Evolutionary conservation across 768 basidiomycete species (phyloP), one percentile per base, ranked within the genome.

Genomic region (Suillus brevipes): DNA sequence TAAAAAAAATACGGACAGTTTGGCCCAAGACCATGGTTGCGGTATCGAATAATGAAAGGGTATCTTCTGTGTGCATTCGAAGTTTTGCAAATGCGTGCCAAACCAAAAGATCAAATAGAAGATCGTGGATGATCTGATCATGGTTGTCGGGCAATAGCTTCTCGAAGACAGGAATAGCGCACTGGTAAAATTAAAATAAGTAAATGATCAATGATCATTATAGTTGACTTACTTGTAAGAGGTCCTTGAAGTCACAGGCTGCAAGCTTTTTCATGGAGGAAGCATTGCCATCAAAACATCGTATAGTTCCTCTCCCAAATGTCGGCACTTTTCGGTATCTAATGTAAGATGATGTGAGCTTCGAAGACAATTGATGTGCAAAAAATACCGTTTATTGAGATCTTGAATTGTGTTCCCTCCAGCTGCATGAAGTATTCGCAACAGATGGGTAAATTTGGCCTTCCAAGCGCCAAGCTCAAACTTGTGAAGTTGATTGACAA

Each of bases 161-260:
- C n/a, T 81, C 78, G 49, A 81, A 78, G 20, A 71, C 75, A 2
- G 81, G 78, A 3, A 80, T 67, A 3, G 75, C 69, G 55, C 77
- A 77, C 78, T 79, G 60, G 25, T 18, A 23, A 9, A 0, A 37
- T 37, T 59, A 25, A 23, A 6, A 43, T 28, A 45, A 20, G 28
- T 14, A 47, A 43, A 28, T 28, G 28, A 28, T 28, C 38, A 3
- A 42, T 9, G 38, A 31, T 12, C 6, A 28, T 18, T 34, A 38
- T 38, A 9, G 2, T 55, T 7, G 6, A 42, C 56, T 23, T 10
- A 66, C 53, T 25, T 68, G 66, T 13, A 68, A 37, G 1, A 67
- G 13, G 58, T 67, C 66, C 45, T 67, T 61, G 1, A 67, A 67
- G 31, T 67, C 60, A 12, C 8, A 34, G 0, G 66, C 65, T 40